Conservation (phyloP, 2,329 filamentous ascomycete genomes). For the Alternaria ethzedia region DNA sequence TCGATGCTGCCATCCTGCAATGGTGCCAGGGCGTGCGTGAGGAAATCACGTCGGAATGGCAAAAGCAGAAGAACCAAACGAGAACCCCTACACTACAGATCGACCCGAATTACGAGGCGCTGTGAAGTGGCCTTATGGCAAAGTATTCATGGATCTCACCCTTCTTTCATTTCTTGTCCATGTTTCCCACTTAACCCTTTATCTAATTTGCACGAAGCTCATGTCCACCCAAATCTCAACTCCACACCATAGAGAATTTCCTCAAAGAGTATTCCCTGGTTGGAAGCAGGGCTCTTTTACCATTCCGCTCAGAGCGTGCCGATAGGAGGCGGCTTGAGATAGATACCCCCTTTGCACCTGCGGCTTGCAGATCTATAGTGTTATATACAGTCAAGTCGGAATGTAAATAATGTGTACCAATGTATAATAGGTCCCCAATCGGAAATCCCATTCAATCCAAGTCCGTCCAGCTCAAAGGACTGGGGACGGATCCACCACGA, state of each 20-base stretch:
- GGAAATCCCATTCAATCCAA: background rate
- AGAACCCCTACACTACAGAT: slow-evolving; percentile 49
- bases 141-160: slow-evolving; percentile 6
- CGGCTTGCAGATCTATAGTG: slow-evolving; percentile 20
- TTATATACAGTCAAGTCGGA: slow-evolving; percentile 16
- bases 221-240: slow-evolving; percentile 17
- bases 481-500: background rate
- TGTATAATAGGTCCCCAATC: background rate
- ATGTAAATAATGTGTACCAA: slow-evolving; percentile 6
- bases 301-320: slow-evolving; percentile 11
- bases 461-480: background rate
- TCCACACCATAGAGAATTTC: slow-evolving; percentile 8
- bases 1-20: slow-evolving; percentile 80
- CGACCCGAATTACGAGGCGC: slow-evolving; percentile 41
- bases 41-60: slow-evolving; percentile 79
- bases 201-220: slow-evolving; percentile 32
- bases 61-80: slow-evolving; percentile 48
- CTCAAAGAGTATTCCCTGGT: slow-evolving; percentile 9
- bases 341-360: slow-evolving; percentile 32
- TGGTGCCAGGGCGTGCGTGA: slow-evolving; percentile 85
- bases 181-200: slow-evolving; percentile 22
- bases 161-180: slow-evolving; percentile 35
- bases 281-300: slow-evolving; percentile 10
- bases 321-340: slow-evolving; percentile 21
- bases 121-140: slow-evolving; percentile 22